Evolutionary conservation across 164 flowering plant genomes (phyloP).

Genomic region (Santalum album): DNA sequence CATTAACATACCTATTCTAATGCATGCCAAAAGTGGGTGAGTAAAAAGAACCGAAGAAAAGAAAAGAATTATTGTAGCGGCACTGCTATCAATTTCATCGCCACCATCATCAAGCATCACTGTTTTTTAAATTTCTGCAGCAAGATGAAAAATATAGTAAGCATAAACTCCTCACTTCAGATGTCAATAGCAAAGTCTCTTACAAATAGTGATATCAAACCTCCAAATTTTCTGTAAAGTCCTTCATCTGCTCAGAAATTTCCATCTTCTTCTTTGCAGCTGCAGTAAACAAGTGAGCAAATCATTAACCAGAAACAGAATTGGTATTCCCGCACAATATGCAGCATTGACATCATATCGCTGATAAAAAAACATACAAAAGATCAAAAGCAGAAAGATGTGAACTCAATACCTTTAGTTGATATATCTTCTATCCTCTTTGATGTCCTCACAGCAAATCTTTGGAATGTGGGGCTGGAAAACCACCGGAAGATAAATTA

Average conservation of each 20-base stretch:
- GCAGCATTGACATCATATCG: too few relatives aligned
- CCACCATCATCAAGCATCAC: too few relatives aligned
- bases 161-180: too few relatives aligned
- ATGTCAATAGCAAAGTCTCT: too few relatives aligned
- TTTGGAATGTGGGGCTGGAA: constrained; percentile 65
- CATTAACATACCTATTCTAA: too few relatives aligned
- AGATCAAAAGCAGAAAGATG: not conserved
- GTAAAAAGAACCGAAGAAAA: too few relatives aligned
- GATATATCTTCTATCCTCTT: constrained; percentile 47
- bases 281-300: constrained; percentile 15
- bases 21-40: too few relatives aligned
- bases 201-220: constrained; percentile 7
- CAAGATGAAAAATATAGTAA: too few relatives aligned
- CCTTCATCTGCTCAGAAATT: constrained; percentile 52
- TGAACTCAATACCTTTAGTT: constrained; percentile 26
- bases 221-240: constrained; percentile 42
- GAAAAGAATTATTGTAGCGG: too few relatives aligned
- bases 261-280: constrained; percentile 48
- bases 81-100: too few relatives aligned
- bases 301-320: not conserved
- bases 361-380: not conserved
- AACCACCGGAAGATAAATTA: too few relatives aligned
- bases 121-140: too few relatives aligned
- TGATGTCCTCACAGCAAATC: constrained; percentile 91
- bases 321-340: not conserved